Conservation (phyloP, 2,329 filamentous ascomycete genomes). For the Neofusicoccum umdonicola region DNA sequence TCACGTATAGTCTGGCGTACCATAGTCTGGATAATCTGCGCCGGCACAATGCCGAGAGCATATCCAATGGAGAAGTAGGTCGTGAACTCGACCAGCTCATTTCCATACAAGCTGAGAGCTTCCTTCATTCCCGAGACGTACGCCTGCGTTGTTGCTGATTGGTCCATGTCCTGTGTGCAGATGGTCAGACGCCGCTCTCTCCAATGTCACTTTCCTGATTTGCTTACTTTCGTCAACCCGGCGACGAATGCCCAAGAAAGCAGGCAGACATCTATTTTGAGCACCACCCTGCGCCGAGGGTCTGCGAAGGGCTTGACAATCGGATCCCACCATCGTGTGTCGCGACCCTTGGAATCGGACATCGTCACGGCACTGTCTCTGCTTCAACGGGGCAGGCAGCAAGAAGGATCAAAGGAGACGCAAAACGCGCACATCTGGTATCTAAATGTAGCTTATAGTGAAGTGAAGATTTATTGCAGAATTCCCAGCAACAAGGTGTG, state of each 20-base stretch:
- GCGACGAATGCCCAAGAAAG: conserved; percentile 20
- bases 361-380: background rate
- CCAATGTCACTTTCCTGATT: conserved; percentile 65
- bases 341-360: background rate
- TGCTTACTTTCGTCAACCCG: conserved; percentile 46
- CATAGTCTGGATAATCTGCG: conserved; percentile 18
- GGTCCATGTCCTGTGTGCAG: conserved; percentile 59
- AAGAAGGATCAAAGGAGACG: no score
- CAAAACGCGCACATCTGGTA: background rate
- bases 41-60: conserved; percentile 9
- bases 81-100: conserved; percentile 21
- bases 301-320: conserved; percentile 18
- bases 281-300: conserved; percentile 13
- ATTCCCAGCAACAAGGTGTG: background rate
- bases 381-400: background rate
- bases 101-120: conserved; percentile 19
- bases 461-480: background rate
- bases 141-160: conserved; percentile 41
- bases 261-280: conserved; percentile 19
- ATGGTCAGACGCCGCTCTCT: conserved; percentile 37
- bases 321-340: background rate
- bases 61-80: conserved; percentile 15
- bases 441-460: background rate
- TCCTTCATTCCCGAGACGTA: conserved; percentile 24
- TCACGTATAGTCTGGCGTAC: conserved; percentile 18